A percentile compares a stretch with the other conserved stretches of the same genome.
Conservation (phyloP, 2,329 filamentous ascomycete genomes). For the Hypoxylon sp. region DNA sequence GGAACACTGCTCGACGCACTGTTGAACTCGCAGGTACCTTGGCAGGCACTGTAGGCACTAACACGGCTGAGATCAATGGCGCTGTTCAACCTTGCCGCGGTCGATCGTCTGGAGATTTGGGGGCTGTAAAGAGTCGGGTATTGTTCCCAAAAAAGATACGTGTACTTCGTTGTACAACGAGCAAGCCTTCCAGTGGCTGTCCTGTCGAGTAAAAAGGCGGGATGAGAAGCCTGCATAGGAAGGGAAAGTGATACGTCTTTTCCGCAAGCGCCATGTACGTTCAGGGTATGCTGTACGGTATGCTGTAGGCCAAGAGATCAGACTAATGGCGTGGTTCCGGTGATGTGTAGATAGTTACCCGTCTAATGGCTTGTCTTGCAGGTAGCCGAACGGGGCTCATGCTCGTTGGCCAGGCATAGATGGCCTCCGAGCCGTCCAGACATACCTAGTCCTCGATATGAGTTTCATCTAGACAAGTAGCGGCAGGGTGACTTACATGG, state of each 20-base stretch:
- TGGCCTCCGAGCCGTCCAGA: slow-evolving; percentile 42
- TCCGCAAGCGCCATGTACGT: slow-evolving; percentile 26
- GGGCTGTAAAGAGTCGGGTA: slow-evolving; percentile 27
- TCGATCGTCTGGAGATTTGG: slow-evolving; percentile 23
- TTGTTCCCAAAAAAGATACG: slow-evolving; percentile 18
- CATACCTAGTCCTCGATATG: slow-evolving; percentile 36
- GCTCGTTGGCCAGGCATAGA: slow-evolving; percentile 37
- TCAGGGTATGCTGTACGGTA: slow-evolving; percentile 23
- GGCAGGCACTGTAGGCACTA: slow-evolving; percentile 11
- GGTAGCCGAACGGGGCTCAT: slow-evolving; percentile 34
- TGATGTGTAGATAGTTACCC: slow-evolving; percentile 31
- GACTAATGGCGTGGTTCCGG: slow-evolving; percentile 20
- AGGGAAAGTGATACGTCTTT: slow-evolving; percentile 22
- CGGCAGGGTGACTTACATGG: slow-evolving; percentile 66
- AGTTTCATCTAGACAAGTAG: slow-evolving; percentile 24
- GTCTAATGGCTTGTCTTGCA: slow-evolving; percentile 25
- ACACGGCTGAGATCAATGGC: slow-evolving; percentile 19
- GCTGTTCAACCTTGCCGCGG: slow-evolving; percentile 19
- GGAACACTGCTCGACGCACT: slow-evolving; percentile 6
- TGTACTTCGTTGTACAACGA: slow-evolving; percentile 18
- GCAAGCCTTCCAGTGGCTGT: slow-evolving; percentile 12
- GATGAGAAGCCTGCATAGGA: slow-evolving; percentile 22
- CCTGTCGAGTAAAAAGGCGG: slow-evolving; percentile 17
- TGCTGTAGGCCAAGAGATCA: slow-evolving; percentile 25
- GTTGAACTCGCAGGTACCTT: slow-evolving; percentile 11